Percentiles rank a stretch among this genome's conserved stretches.
Evolutionary conservation across 1,284 basidiomycete species (phyloP).

Genomic region (Melampsora americana): DNA sequence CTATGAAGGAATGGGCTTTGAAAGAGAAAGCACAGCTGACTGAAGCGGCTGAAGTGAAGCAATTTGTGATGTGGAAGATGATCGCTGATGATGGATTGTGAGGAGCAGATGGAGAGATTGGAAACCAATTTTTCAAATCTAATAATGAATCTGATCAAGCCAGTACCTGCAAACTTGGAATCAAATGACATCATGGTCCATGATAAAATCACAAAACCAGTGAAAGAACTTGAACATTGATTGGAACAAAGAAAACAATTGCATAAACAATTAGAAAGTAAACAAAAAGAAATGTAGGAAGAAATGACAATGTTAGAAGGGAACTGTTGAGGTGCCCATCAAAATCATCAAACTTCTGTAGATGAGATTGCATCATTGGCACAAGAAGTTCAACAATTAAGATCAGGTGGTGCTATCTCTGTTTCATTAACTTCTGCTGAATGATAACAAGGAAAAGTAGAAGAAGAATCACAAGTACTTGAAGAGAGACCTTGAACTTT

Average conservation of each 20-base stretch:
- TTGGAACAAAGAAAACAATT: background rate
- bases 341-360: conserved; percentile 33
- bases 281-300: conserved; percentile 59
- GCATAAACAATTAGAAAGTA: conserved; percentile 12
- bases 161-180: no score
- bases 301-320: conserved; percentile 69
- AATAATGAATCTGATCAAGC: no score
- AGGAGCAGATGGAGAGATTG: conserved; percentile 62
- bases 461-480: conserved; percentile 49
- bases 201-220: no score
- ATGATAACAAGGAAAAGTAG: conserved; percentile 49
- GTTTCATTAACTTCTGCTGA: conserved; percentile 27
- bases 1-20: conserved; percentile 68
- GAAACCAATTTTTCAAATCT: conserved; percentile 56
- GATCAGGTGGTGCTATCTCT: conserved; percentile 33
- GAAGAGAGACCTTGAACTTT: conserved; percentile 49
- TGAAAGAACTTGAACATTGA: conserved; percentile 24
- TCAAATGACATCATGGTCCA: no score
- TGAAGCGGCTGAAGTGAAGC: conserved; percentile 70
- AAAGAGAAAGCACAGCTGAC: conserved; percentile 67
- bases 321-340: conserved; percentile 21
- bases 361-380: conserved; percentile 60
- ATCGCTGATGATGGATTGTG: conserved; percentile 83
- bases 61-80: conserved; percentile 77
- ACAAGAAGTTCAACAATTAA: conserved; percentile 63